Conservation (phyloP, 2,329 filamentous ascomycete genomes). For the Arthrobotrys sinensis region DNA sequence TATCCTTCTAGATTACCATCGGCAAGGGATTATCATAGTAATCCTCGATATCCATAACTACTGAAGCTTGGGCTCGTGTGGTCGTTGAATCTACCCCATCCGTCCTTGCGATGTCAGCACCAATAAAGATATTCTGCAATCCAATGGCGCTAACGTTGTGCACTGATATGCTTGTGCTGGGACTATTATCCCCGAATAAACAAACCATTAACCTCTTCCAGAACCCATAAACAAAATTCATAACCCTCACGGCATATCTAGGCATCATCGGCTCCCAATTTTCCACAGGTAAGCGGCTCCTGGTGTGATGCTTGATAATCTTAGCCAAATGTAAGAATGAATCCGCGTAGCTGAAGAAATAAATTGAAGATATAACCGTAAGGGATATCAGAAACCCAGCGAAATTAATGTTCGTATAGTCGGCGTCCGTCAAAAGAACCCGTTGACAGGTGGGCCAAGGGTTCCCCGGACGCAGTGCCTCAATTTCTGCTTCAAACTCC, state of each 20-base stretch:
- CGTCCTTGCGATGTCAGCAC: no score
- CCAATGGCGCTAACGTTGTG: background rate
- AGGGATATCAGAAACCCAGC: conserved; percentile 5
- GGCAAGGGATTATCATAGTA: conserved; percentile 5
- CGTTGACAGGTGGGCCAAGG: background rate
- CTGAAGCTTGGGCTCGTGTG: no score
- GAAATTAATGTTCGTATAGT: conserved; percentile 29
- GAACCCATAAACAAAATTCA: background rate
- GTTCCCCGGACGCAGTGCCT: conserved; percentile 8
- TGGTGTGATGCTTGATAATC: no score
- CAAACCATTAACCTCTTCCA: background rate
- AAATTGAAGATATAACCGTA: background rate
- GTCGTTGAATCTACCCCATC: no score
- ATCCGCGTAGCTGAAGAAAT: background rate
- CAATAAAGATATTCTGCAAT: background rate
- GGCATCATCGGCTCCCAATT: background rate
- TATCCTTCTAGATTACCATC: background rate
- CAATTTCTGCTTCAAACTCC: no score
- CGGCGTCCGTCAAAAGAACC: conserved; percentile 3
- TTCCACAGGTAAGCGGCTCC: background rate
- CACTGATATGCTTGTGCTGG: no score
- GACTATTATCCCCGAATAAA: no score
- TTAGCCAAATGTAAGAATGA: no score
- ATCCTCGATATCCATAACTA: background rate
- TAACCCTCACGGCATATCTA: background rate